Evolutionary conservation across 352 stramenopile genomes (phyloP), one percentile per base, ranked within the genome.

Genomic region (Pythium dissotocum): DNA sequence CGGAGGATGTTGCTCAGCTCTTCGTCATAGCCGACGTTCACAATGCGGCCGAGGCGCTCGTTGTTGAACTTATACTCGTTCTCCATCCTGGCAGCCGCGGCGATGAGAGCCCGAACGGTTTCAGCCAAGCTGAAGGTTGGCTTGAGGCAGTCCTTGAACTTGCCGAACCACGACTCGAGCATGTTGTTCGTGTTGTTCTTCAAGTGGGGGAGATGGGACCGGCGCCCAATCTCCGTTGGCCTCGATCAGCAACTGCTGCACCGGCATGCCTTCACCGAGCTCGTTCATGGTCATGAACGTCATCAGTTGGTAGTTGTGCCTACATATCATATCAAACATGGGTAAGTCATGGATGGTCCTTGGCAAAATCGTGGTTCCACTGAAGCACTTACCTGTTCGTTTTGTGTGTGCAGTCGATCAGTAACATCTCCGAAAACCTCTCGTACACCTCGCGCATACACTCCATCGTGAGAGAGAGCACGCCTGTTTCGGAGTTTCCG

Each of bases 401-500:
- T n/a, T 71, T 74, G 63, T 77, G 66, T 0, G 62, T 77, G 8
- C 46, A 71, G 24, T 74, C 62, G 0, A 74, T 21, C 0, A 71
- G 38, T 2, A 72, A 21, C 13, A 74, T 12, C 63, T 74, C 71
- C 0, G 12, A 16, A 8, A 77, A 77, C 0, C 67, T 35, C 0
- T 3, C 18, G 9, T 58, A 63, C 38, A 64, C 36, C 4, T 61
- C 58, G 0, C 58, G 48, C 70, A 73, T 73, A n/a, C 54, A 21
- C 18, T n/a, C 5, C 2, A 53, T 44, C 14, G 42, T 55, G 28
- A 74, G 21, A 10, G 44, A 70, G 26, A 77, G 66, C 0, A 71
- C 58, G 0, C 62, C 70, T 2, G 48, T 73, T 10, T 71, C 38
- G 1, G 7, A 36, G 61, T 67, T 33, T 70, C 44, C 18, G 66